Percentiles rank a stretch among this genome's conserved stretches.
These are phyloP conservation scores for Cytidiella melzeri DNA, from an alignment of 768 basidiomycete genomes.

Conservation along the genomic window DNA sequence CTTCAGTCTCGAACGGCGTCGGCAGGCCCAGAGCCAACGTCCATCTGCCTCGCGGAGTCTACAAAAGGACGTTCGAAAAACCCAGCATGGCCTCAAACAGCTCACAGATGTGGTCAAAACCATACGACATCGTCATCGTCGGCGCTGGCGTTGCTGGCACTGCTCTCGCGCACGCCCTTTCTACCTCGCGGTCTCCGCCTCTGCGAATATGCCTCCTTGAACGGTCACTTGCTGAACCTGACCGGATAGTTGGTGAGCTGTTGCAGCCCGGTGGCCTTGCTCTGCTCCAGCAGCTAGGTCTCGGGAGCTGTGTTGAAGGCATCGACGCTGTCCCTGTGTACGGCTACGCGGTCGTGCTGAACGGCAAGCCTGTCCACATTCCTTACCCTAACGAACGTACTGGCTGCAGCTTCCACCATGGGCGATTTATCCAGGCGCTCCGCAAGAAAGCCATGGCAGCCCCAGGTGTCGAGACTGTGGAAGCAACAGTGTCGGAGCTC, in stretches of 20 bases:
- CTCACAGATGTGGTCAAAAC: conserved; percentile 18
- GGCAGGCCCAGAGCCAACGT: background rate
- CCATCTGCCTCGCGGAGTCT: background rate
- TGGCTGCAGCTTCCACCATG: conserved; percentile 92
- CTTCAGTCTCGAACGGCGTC: background rate
- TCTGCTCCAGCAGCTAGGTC: conserved; percentile 70
- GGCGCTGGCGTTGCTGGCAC: conserved; percentile 91
- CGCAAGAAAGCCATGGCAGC: conserved; percentile 58
- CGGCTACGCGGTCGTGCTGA: conserved; percentile 80
- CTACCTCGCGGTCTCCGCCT: conserved; percentile 42
- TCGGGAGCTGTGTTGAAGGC: conserved; percentile 71
- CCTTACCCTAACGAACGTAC: conserved; percentile 74
- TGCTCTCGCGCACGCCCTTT: conserved; percentile 81
- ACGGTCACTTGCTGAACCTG: conserved; percentile 86
- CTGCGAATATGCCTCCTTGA: conserved; percentile 83
- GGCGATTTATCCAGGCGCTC: conserved; percentile 77
- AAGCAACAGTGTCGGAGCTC: conserved; percentile 78
- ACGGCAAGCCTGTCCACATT: conserved; percentile 70
- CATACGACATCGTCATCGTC: conserved; percentile 81
- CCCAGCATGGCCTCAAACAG: background rate
- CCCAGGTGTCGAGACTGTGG: conserved; percentile 69
- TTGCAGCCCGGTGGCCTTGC: conserved; percentile 88
- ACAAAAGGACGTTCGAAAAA: background rate
- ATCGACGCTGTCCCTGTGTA: conserved; percentile 80
- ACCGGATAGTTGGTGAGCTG: conserved; percentile 96